These are phyloP conservation scores for Litsea cubeba DNA, from an alignment of 164 flowering plant genomes.

Conservation along the genomic window DNA sequence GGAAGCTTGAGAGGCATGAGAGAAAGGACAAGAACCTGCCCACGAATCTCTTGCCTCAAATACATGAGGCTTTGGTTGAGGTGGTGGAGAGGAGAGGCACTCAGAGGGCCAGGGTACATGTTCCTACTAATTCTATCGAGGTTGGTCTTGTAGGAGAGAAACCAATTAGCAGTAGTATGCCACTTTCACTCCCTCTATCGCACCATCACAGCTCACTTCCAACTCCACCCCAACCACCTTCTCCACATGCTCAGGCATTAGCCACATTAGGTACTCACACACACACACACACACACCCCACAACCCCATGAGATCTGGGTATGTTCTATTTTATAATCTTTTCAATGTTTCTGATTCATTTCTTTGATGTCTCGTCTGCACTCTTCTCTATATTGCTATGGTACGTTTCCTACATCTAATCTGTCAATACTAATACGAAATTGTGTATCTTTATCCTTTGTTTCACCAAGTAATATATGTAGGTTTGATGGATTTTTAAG, in stretches of 20 bases:
- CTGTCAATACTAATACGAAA: too few relatives aligned
- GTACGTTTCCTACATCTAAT: too few relatives aligned
- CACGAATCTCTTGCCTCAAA: conserved; percentile 55
- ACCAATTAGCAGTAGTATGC: conserved; percentile 6
- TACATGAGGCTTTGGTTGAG: conserved; percentile 60
- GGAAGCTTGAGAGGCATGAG: conserved; percentile 65
- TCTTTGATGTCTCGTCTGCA: too few relatives aligned
- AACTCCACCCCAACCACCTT: conserved; percentile 19
- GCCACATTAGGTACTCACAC: conserved; percentile 39
- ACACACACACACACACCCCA: conserved; percentile 4
- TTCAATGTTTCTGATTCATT: too few relatives aligned
- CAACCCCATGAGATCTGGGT: background rate
- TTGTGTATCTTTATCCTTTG: too few relatives aligned
- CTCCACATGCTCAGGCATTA: conserved; percentile 23
- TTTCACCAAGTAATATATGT: too few relatives aligned
- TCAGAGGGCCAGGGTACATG: conserved; percentile 11
- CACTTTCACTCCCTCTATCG: conserved; percentile 14
- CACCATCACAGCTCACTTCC: conserved; percentile 28
- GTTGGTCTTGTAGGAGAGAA: conserved; percentile 13
- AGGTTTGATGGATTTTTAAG: too few relatives aligned
- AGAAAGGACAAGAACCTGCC: conserved; percentile 72
- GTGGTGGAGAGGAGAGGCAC: conserved; percentile 55
- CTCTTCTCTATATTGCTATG: too few relatives aligned
- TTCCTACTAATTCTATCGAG: background rate
- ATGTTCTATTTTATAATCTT: background rate